A percentile compares a stretch with the other conserved stretches of the same genome.
Conservation (phyloP, 1,139 yeast genomes). For the Yamadazyma diospyri region DNA sequence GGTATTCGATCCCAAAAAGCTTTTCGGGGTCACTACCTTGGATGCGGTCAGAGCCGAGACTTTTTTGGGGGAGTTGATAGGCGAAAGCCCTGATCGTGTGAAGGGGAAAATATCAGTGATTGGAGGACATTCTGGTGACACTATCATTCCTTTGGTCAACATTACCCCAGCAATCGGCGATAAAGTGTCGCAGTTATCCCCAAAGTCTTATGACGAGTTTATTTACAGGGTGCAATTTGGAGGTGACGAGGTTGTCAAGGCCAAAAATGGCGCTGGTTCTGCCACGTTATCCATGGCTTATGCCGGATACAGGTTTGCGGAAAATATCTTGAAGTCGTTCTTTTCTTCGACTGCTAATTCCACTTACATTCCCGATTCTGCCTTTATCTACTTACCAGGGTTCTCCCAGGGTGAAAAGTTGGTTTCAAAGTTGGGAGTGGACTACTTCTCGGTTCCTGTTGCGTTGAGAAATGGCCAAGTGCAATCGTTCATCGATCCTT, state of each 20-base stretch:
- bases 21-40: conserved; percentile 72
- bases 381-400: conserved; percentile 61
- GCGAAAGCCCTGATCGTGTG: conserved; percentile 33
- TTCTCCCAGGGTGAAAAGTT: conserved; percentile 47
- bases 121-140: conserved; percentile 78
- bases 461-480: conserved; percentile 49
- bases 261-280: conserved; percentile 73
- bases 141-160: conserved; percentile 59
- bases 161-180: conserved; percentile 23
- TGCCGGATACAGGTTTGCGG: conserved; percentile 70
- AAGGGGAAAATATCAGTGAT: conserved; percentile 55
- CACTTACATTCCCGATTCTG: conserved; percentile 45
- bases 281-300: conserved; percentile 78
- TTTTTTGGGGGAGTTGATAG: conserved; percentile 47
- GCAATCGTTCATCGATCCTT: conserved; percentile 43
- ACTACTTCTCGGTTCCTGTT: conserved; percentile 64
- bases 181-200: conserved; percentile 27
- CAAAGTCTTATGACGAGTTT: conserved; percentile 39
- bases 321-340: conserved; percentile 43
- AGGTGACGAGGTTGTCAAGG: conserved; percentile 78
- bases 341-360: conserved; percentile 24
- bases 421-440: conserved; percentile 37
- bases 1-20: conserved; percentile 59
- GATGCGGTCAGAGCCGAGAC: conserved; percentile 71
- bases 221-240: conserved; percentile 68